Evolutionary conservation across 805 yeast genomes (phyloP), one percentile per base, ranked within the genome.

Genomic region (Kluyveromyces nonfermentans): DNA sequence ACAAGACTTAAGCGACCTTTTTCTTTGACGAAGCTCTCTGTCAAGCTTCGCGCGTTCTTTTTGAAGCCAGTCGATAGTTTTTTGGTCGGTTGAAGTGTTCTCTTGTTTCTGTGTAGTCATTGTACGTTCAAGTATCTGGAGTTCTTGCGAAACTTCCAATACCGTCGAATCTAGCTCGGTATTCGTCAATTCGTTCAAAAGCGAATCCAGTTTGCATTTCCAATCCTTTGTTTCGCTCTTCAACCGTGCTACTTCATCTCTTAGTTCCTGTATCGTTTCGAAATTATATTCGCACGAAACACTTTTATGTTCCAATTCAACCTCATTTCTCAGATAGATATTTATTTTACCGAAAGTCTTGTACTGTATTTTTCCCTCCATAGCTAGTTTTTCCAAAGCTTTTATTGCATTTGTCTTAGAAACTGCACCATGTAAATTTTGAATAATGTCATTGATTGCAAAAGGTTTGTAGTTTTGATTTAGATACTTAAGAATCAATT

Each of bases 381-480:
- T 48, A 0, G 61, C 59, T 30, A 75, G 53, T 3, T 49, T 47
- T 2, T 72, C 74, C 32, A 75, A 46, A 1, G 70, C 58, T 45
- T 62, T 67, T 0, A 55, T 33, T 37, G 68, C 64, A 6, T 54
- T 55, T 1, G 64, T 37, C 43, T 70, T 74, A 4, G 56, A 48
- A 1, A 71, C 46, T 33, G 59, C 60, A 33, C 66, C 70, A 41
- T 73, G 75, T 31, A 74, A 47, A 41, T 74, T 75, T 38, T 65
- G 63, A 3, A 69, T 52, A 8, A 75, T 62, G 52, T 75, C 80
- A 39, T 69, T 66, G 7, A 68, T 56, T 1, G 73, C 71, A 50
- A 70, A 74, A 2, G 80, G 79, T 18, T 75, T 58, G 48, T 70
- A 71, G 48, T 73, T 75, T 2, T 59, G 57, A 19, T 55, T 62